Percentiles rank a stretch among this genome's conserved stretches.
phyloP scores from a whole-genome alignment of 306 rosid genomes.

The Corylus heterophylla region DNA sequence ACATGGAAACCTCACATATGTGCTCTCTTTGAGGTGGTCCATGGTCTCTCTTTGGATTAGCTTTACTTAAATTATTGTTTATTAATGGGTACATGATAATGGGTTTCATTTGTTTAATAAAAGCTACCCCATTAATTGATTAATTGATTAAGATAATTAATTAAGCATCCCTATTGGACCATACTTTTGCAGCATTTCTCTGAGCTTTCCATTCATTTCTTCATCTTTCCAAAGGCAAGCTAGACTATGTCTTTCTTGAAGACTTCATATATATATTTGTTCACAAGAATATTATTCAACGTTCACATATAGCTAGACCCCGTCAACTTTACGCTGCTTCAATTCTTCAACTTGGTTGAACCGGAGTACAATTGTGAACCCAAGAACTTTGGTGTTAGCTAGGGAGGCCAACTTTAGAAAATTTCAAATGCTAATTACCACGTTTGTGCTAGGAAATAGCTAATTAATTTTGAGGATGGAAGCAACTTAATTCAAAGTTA shows the following conservation, averaged over 20 bases:
- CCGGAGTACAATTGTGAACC: conserved; percentile 24
- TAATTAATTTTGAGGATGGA: not conserved
- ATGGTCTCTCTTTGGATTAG: conserved; percentile 42
- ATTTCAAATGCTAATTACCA: conserved; percentile 1
- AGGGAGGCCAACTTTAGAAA: conserved; percentile 3
- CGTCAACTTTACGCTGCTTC: conserved; percentile 31
- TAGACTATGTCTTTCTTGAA: conserved; percentile 54
- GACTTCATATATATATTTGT: conserved; percentile 9
- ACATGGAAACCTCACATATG: conserved; percentile 50
- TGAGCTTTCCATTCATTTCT: conserved; percentile 23
- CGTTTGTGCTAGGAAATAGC: not conserved
- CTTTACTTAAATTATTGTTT: conserved; percentile 46
- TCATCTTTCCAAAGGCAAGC: conserved; percentile 49
- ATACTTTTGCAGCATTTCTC: conserved; percentile 12
- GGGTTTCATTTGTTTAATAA: conserved; percentile 55
- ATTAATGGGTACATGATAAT: conserved; percentile 35
- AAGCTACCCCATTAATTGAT: conserved; percentile 33
- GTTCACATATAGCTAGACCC: conserved; percentile 6
- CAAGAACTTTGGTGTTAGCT: conserved; percentile 28
- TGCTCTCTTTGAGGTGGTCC: conserved; percentile 55
- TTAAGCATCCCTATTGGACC: conserved; percentile 33
- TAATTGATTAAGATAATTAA: conserved; percentile 34
- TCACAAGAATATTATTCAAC: conserved; percentile 43
- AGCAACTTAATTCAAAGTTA: not conserved
- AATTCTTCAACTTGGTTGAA: conserved; percentile 23